Percentiles rank a stretch among this genome's conserved stretches.
Evolutionary conservation across 108 stramenopile genomes (phyloP).

Genomic region (Pseudonitzschia pungens): DNA sequence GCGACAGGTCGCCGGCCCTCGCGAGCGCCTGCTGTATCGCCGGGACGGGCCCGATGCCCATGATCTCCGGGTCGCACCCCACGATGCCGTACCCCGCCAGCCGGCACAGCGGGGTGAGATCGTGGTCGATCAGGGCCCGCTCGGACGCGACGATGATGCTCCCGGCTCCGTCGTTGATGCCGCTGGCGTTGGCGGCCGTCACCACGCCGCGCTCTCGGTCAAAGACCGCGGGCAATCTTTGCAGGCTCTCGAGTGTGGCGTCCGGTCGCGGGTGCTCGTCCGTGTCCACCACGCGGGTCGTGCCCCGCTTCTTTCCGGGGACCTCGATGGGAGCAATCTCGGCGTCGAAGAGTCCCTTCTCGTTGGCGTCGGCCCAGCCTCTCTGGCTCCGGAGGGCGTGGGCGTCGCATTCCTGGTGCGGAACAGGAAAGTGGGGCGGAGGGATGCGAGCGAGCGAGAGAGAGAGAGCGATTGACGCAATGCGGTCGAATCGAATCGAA

Average conservation of each 20-base stretch:
- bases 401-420: slow-evolving; percentile 90
- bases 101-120: slow-evolving; percentile 86
- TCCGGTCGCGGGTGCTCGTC: slow-evolving; percentile 98
- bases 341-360: slow-evolving; percentile 80
- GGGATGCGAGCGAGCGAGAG: neutral
- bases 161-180: slow-evolving; percentile 98
- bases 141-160: slow-evolving; percentile 90
- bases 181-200: slow-evolving; percentile 94
- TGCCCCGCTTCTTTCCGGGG: slow-evolving; percentile 78
- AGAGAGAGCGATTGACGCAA: too few relatives aligned
- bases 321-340: slow-evolving; percentile 95
- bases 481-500: neutral
- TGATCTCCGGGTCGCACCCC: slow-evolving; percentile 91
- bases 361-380: slow-evolving; percentile 73
- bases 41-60: slow-evolving; percentile 96
- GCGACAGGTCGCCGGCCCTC: slow-evolving; percentile 58
- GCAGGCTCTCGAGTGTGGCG: slow-evolving; percentile 83
- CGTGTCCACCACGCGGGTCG: slow-evolving; percentile 52
- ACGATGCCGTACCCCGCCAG: slow-evolving; percentile 70
- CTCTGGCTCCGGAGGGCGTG: slow-evolving; percentile 87
- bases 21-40: slow-evolving; percentile 89
- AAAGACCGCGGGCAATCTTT: slow-evolving; percentile 90
- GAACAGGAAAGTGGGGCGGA: neutral
- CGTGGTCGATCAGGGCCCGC: slow-evolving; percentile 78
- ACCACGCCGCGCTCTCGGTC: slow-evolving; percentile 92